phyloP scores from a whole-genome alignment of 768 basidiomycete genomes.

The Pulveroboletus sp. region DNA sequence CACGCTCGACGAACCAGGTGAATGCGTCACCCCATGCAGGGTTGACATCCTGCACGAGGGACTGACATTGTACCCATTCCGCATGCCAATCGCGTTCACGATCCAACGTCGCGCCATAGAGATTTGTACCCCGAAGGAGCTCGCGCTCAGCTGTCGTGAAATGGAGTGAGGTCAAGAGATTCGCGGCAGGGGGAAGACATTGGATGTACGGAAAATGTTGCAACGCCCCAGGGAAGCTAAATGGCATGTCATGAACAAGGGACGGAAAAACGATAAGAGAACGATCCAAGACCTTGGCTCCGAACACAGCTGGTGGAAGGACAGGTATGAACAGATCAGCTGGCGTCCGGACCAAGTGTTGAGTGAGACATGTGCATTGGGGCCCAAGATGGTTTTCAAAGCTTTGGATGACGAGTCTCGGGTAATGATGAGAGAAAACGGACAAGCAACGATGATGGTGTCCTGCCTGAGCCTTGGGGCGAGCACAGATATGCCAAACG shows the following conservation, averaged over 20 bases:
- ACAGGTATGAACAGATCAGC: slow-evolving; percentile 62
- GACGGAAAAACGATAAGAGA: neutral
- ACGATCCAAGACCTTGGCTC: slow-evolving; percentile 29
- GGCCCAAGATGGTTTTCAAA: slow-evolving; percentile 37
- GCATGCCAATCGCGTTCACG: slow-evolving; percentile 54
- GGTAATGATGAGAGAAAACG: slow-evolving; percentile 62
- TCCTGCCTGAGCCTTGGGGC: slow-evolving; percentile 49
- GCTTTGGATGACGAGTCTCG: slow-evolving; percentile 42
- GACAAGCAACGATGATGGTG: slow-evolving; percentile 58
- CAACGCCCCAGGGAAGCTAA: slow-evolving; percentile 9
- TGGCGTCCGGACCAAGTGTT: slow-evolving; percentile 58
- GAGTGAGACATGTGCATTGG: slow-evolving; percentile 15
- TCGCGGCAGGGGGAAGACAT: slow-evolving; percentile 52
- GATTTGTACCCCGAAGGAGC: slow-evolving; percentile 70
- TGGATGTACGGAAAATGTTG: slow-evolving; percentile 60
- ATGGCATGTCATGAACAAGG: slow-evolving; percentile 2
- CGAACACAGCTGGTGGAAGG: slow-evolving; percentile 54
- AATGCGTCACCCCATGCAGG: slow-evolving; percentile 45
- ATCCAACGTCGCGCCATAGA: slow-evolving; percentile 72
- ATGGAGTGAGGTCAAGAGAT: slow-evolving; percentile 68
- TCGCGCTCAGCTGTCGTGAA: slow-evolving; percentile 61
- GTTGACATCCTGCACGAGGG: slow-evolving; percentile 34
- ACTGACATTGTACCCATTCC: slow-evolving; percentile 58
- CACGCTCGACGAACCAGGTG: slow-evolving; percentile 56
- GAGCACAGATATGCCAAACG: slow-evolving; percentile 46